Conservation (phyloP, 2,329 filamentous ascomycete species). For the Elsinoe fawcettii region DNA sequence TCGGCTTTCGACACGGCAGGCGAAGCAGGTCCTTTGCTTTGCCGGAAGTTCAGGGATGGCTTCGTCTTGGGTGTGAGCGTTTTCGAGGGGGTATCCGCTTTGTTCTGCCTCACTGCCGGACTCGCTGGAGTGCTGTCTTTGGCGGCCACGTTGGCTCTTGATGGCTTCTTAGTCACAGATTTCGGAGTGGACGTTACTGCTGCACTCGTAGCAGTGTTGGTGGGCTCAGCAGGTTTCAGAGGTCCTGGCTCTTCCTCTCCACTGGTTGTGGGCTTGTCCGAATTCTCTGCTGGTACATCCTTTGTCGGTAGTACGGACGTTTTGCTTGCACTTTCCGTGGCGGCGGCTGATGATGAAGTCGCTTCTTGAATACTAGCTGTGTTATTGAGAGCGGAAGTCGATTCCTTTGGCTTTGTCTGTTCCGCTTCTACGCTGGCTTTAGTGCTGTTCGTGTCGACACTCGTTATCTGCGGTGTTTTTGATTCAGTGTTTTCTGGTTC, state of each 20-base stretch:
- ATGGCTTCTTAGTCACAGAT: conserved; percentile 18
- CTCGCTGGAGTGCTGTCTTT: conserved; percentile 17
- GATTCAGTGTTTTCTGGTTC: background rate
- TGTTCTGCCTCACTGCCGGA: conserved; percentile 14
- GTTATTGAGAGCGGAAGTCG: background rate
- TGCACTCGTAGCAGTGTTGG: conserved; percentile 17
- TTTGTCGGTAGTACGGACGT: conserved; percentile 19
- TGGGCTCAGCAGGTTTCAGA: conserved; percentile 20
- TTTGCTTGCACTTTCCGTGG: background rate
- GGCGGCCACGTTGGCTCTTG: conserved; percentile 1
- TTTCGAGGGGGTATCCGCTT: conserved; percentile 2
- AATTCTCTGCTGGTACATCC: conserved; percentile 31
- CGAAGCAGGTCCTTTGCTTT: conserved; percentile 16
- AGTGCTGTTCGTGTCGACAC: background rate
- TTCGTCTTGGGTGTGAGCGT: conserved; percentile 19
- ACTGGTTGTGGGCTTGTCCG: conserved; percentile 38
- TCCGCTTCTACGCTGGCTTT: background rate
- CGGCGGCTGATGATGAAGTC: background rate
- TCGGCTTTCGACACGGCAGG: conserved; percentile 22
- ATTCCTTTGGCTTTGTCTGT: background rate
- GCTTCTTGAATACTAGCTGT: background rate
- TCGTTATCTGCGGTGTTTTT: background rate
- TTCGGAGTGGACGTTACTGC: conserved; percentile 18
- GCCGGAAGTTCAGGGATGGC: conserved; percentile 8
- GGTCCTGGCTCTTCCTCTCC: conserved; percentile 35